phyloP scores from a whole-genome alignment of 306 rosid genomes.

The Quercus rubra region DNA sequence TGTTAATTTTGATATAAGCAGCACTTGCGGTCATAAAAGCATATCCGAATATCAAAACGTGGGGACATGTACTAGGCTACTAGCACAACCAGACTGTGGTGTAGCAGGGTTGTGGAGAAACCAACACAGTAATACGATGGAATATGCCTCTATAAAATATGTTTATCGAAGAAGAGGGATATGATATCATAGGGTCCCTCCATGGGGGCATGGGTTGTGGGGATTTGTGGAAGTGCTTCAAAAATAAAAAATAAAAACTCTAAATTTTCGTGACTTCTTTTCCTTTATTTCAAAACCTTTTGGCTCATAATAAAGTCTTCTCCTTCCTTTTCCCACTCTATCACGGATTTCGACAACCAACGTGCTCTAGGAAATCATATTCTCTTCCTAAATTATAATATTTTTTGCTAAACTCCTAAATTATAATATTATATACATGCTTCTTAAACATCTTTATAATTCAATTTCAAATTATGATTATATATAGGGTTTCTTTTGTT shows the following conservation, averaged over 20 bases:
- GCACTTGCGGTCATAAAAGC: background rate
- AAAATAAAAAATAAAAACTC: background rate
- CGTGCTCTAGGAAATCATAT: background rate
- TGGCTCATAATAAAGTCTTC: background rate
- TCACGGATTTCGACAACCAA: background rate
- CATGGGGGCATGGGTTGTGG: background rate
- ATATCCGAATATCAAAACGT: background rate
- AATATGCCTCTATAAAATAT: background rate
- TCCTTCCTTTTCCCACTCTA: background rate
- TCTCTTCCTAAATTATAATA: background rate
- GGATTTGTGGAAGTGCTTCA: background rate
- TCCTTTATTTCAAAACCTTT: slow-evolving; percentile 18
- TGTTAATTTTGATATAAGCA: too few relatives aligned
- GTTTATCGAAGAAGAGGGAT: slow-evolving; percentile 7
- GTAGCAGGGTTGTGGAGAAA: background rate
- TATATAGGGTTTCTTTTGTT: background rate
- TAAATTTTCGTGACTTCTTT: background rate
- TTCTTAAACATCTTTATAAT: background rate
- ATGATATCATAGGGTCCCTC: slow-evolving; percentile 18
- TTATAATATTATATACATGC: too few relatives aligned
- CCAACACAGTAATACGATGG: background rate
- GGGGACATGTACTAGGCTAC: background rate
- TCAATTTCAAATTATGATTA: background rate
- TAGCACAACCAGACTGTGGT: background rate
- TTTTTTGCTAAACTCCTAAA: too few relatives aligned